These are phyloP conservation scores for Penicillium palitans DNA, from an alignment of 2,329 filamentous ascomycete species.

Conservation along the genomic window DNA sequence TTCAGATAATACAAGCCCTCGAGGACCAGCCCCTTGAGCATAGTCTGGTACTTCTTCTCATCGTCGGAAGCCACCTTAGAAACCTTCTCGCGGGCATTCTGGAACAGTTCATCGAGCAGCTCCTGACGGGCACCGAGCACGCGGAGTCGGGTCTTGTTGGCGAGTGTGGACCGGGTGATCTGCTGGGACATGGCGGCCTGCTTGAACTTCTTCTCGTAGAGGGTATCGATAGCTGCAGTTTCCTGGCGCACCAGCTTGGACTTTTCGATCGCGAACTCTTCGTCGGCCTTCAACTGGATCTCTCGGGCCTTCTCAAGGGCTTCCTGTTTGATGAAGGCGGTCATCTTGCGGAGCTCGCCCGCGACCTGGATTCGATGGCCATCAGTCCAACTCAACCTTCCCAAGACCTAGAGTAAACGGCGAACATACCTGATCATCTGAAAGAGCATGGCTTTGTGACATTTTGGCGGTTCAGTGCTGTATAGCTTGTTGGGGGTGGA, in stretches of 20 bases:
- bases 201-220: conserved; percentile 99
- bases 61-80: conserved; percentile 57
- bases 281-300: conserved; percentile 97
- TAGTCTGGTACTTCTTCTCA: conserved; percentile 66
- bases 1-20: conserved; percentile 87
- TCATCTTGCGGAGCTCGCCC: conserved; percentile 99
- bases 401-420: conserved; percentile 2
- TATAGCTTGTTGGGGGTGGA: conserved; percentile 16
- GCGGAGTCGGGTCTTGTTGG: conserved; percentile 92
- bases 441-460: conserved; percentile 92
- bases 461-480: conserved; percentile 58
- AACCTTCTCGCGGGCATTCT: conserved; percentile 73
- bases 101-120: conserved; percentile 86
- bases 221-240: conserved; percentile 83
- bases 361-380: conserved; percentile 65
- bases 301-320: conserved; percentile 95
- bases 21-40: conserved; percentile 78
- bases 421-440: conserved; percentile 82
- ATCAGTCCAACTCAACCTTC: conserved; percentile 15
- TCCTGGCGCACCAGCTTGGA: conserved; percentile 97
- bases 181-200: conserved; percentile 98
- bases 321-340: conserved; percentile 99
- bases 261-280: conserved; percentile 99
- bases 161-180: conserved; percentile 92
- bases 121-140: conserved; percentile 86